Base-by-base conservation (phyloP, 1,139 yeast genomes). In the Debaryomycetaceae sp. region DNA sequence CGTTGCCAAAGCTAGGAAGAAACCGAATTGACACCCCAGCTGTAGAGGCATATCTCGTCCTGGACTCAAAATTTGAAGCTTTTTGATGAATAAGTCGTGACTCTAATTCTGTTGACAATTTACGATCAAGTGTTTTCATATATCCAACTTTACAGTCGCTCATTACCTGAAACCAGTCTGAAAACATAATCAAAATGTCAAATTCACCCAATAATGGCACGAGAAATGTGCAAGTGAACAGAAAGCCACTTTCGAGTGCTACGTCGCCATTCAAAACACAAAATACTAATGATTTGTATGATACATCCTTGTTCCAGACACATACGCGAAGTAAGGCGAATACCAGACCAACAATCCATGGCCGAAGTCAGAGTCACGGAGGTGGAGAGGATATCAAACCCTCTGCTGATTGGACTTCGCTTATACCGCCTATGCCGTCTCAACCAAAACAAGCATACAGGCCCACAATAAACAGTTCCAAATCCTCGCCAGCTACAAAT, bases 361-460 rank as follows among this genome's bases (percentile, higher is more conserved):
- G 45, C 6, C 43, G 57, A 23, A 52, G 56, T 43, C 53, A 47
- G 29, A 53, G 57, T 44, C 50, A 27, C 3, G 31, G 31, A 27
- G 31, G 31, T 27, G 31, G 4, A 8, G 11, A 11, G 8, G 31
- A 27, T 34, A 24, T 38, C 23, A 27, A 17, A 33, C 5, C 37
- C 42, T 33, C 42, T 34, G 6, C 42, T 22, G 42, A 40, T 37
- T 54, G 57, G 57, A 52, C 55, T 2, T 27, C 56, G 7, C 47
- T 54, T 33, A 54, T 54, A 34, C 57, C 57, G 13, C 57, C 57
- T 7, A 45, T 53, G 50, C 57, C 57, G 7, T 41, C 40, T 36
- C 5, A 24, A 9, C 37, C 34, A 35, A 7, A 41, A 9, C 43
- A 41, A 24, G 24, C 20, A 36, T 39, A 37, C 31, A 11, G 8